Percentiles rank a stretch among this genome's conserved stretches.
These are phyloP conservation scores for Coemansia sp. DNA, from an alignment of 192 early-diverging fungal species.

Conservation along the genomic window DNA sequence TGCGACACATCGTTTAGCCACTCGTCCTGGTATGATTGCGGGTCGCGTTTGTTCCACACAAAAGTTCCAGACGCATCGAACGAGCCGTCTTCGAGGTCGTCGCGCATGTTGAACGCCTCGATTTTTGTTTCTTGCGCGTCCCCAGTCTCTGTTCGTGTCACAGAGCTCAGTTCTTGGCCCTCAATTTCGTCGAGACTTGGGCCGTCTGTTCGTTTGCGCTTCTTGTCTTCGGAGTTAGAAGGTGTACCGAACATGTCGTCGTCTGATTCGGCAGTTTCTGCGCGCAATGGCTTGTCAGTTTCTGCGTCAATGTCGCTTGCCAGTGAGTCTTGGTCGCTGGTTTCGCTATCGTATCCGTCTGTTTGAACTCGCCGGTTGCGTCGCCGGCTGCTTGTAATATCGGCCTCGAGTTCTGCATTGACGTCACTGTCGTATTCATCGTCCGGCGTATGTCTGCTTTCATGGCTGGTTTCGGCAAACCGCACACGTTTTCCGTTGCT, in stretches of 20 bases:
- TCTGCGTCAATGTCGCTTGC: constrained; percentile 38
- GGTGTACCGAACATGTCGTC: constrained; percentile 66
- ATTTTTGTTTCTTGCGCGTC: constrained; percentile 29
- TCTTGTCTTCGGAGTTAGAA: background rate
- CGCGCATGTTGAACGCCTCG: constrained; percentile 76
- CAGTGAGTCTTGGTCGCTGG: constrained; percentile 36
- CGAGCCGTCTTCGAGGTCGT: constrained; percentile 68
- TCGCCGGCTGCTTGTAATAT: constrained; percentile 27
- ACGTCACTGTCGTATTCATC: constrained; percentile 21
- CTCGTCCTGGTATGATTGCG: constrained; percentile 67
- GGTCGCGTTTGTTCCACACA: constrained; percentile 67
- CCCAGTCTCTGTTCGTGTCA: constrained; percentile 18
- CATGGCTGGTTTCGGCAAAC: constrained; percentile 10
- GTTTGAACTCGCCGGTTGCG: constrained; percentile 13
- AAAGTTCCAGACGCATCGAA: constrained; percentile 72
- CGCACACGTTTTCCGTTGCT: constrained; percentile 18
- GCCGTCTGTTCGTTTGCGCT: constrained; percentile 31
- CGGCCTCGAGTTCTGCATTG: constrained; percentile 35
- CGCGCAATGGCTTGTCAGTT: constrained; percentile 6
- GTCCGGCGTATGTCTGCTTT: background rate
- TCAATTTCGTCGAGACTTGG: constrained; percentile 54
- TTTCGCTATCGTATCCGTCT: constrained; percentile 43
- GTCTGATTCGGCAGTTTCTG: constrained; percentile 24
- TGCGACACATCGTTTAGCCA: constrained; percentile 68
- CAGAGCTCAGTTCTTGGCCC: constrained; percentile 57